phyloP scores from a whole-genome alignment of 805 yeast genomes.

The Barnettozyma vustinii region DNA sequence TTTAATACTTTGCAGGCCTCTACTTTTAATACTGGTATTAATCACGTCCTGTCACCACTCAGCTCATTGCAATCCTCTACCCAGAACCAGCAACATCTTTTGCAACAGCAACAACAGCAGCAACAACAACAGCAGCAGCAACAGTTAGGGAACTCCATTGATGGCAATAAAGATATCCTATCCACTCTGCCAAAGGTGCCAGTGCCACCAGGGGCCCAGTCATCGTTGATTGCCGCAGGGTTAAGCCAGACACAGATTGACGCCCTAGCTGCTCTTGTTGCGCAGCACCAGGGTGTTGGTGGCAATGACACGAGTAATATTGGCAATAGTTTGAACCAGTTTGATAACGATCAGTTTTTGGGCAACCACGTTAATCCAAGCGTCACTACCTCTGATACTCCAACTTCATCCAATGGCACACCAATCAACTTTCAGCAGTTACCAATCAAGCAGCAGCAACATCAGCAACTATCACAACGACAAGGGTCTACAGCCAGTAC shows the following conservation, averaged over 20 bases:
- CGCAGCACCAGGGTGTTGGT: slow-evolving; percentile 49
- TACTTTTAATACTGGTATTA: slow-evolving; percentile 8
- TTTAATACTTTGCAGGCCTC: slow-evolving; percentile 12
- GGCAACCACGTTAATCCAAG: slow-evolving; percentile 6
- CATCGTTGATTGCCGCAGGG: slow-evolving; percentile 60
- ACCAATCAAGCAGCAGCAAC: neutral
- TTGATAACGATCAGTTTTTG: slow-evolving; percentile 3
- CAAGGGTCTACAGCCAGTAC: neutral
- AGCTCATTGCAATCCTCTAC: slow-evolving; percentile 6
- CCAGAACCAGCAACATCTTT: neutral
- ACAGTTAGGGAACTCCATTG: slow-evolving; percentile 20
- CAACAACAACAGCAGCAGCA: neutral
- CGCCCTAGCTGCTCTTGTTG: slow-evolving; percentile 65
- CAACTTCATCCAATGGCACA: neutral
- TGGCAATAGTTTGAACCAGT: neutral
- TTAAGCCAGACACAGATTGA: slow-evolving; percentile 65
- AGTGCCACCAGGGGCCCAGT: slow-evolving; percentile 70
- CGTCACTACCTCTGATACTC: slow-evolving; percentile 1
- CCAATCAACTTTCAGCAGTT: slow-evolving; percentile 1
- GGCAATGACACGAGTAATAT: slow-evolving; percentile 1
- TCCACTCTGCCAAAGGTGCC: slow-evolving; percentile 51
- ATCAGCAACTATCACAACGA: neutral
- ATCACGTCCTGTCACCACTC: slow-evolving; percentile 11
- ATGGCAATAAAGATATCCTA: slow-evolving; percentile 25
- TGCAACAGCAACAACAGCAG: slow-evolving; percentile 3